Conservation (phyloP, 129 eudicot genomes). For the Arctium minus region DNA sequence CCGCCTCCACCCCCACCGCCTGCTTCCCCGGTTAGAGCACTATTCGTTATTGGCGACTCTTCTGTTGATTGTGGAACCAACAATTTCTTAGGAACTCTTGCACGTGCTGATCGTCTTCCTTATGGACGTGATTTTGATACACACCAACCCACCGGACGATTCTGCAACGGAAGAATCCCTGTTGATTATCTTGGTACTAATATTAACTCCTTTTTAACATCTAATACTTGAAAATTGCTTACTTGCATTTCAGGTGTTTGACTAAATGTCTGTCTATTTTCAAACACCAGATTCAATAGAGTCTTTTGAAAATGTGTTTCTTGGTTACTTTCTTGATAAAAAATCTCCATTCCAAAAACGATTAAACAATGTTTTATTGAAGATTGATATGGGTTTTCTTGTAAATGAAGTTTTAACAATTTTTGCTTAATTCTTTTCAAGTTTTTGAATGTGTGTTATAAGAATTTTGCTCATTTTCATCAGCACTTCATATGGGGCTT, state of each 20-base stretch:
- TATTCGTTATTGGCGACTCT: constrained; percentile 86
- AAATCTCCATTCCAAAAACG: background rate
- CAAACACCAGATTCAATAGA: background rate
- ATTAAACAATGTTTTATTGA: background rate
- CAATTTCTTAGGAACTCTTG: constrained; percentile 86
- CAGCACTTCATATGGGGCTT: constrained; percentile 75
- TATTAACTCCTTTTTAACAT: background rate
- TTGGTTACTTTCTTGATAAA: background rate
- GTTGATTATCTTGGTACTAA: constrained; percentile 79
- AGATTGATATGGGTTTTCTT: background rate
- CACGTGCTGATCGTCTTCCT: constrained; percentile 90
- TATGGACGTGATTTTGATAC: constrained; percentile 96
- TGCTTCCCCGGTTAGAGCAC: constrained; percentile 50
- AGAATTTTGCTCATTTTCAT: background rate
- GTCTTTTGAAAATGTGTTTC: background rate
- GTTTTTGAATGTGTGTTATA: background rate
- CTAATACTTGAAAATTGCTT: background rate
- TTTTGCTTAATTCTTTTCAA: background rate
- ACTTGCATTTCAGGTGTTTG: constrained; percentile 18
- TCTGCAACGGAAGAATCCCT: constrained; percentile 86
- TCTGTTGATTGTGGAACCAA: constrained; percentile 92
- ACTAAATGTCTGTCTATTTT: constrained; percentile 4
- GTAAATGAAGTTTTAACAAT: background rate
- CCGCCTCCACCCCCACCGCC: background rate
- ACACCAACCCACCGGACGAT: constrained; percentile 82